Evolutionary conservation across 495 filamentous ascomycete species (phyloP).

Genomic region (Tuber melanosporum): DNA sequence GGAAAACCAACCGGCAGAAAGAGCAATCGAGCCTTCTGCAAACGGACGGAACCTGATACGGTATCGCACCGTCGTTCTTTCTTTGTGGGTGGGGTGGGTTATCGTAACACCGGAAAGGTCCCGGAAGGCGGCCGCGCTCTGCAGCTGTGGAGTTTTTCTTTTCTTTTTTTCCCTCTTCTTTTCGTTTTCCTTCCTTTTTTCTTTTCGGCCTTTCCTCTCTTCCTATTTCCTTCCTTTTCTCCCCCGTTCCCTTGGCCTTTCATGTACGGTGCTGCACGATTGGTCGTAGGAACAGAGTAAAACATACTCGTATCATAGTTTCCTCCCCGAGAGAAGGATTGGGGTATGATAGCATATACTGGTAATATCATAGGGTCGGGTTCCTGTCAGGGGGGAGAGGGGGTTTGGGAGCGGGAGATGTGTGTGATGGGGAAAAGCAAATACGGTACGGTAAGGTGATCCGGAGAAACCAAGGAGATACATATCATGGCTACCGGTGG

Average conservation of each 20-base stretch:
- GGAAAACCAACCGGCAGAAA: conserved; percentile 1
- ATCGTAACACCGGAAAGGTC: not conserved
- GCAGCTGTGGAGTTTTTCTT: not conserved
- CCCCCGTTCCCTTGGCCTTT: not conserved
- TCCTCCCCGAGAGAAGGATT: not conserved
- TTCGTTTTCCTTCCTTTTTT: not conserved
- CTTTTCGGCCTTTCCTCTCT: not conserved
- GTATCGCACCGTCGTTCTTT: not conserved
- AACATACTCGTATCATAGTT: not conserved
- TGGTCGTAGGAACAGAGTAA: conserved; percentile 4
- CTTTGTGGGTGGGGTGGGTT: conserved; percentile 1
- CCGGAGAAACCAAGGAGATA: not conserved
- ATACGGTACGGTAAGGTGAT: not conserved
- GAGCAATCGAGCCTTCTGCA: conserved; percentile 1
- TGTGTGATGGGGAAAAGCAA: not conserved
- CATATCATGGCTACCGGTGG: not conserved
- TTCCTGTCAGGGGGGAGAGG: not conserved
- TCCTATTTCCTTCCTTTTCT: not conserved
- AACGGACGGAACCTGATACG: conserved; percentile 3
- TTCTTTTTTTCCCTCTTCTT: not conserved
- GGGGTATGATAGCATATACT: not conserved
- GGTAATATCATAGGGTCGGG: not conserved
- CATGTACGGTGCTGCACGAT: not conserved
- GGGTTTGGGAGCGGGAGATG: not conserved
- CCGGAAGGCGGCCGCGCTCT: conserved; percentile 1